Base-by-base conservation (phyloP, 2,329 filamentous ascomycete species). In the Bipolaris bicolor region DNA sequence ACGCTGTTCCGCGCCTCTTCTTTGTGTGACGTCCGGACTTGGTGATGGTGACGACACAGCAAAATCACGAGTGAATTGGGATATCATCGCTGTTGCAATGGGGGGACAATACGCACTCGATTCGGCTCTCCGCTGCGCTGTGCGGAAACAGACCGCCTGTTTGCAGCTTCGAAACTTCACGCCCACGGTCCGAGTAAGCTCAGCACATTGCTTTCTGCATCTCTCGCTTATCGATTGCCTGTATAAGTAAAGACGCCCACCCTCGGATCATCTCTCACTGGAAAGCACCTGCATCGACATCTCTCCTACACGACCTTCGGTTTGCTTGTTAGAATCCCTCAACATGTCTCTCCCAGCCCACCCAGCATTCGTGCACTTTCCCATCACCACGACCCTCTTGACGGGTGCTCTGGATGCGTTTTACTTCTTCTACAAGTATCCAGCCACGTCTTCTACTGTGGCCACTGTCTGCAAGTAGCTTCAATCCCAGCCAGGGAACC, bases 351-450 rank as follows among this genome's bases (percentile, higher is more conserved):
- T 80, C 62, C 80, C 80, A 51, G 67, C 73, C 40, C 80, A 82
- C 63, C 79, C 79, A 47, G 78, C 79, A 24, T 70, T 75, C 10
- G 78, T 82, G 43, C 80, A 82, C 69, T 81, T 80, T 66, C 80
- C 80, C 18, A 74, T 82, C 51, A 75, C 79, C 54, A 80, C 81
- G 68, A 74, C 79, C 57, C 64, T 72, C 41, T 69, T 80, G 13
- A 75, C 77, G 34, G 79, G 76, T 48, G 74, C 58, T 41, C 76
- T 81, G 57, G 80, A 82, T 64, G 71, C 74, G 31, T 62, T 79
- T 16, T 71, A 77, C 66, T 67, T 69, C 53, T 56, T 64, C 22
- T 73, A 72, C 0, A 69, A 72, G 16, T 65, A 72, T 51, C 66
- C 73, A n/a, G 67, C 75, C 18, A 74, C 70, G 29, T 63, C 70